Evolutionary conservation across 352 stramenopile species (phyloP).

Genomic region (Plasmopara halstedii): DNA sequence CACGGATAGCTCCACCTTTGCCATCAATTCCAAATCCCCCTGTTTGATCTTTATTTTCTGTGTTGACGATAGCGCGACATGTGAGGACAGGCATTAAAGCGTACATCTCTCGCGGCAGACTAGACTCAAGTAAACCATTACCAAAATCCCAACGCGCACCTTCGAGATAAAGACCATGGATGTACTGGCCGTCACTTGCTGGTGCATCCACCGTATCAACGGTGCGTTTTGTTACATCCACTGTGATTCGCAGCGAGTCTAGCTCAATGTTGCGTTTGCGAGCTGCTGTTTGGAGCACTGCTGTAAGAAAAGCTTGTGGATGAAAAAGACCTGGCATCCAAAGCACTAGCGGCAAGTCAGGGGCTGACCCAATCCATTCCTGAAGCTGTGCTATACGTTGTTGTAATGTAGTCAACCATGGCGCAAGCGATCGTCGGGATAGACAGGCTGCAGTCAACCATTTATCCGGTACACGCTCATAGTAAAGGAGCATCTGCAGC

Average conservation of each 20-base stretch:
- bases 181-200: slow-evolving; percentile 86
- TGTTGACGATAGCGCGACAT: slow-evolving; percentile 57
- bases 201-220: slow-evolving; percentile 73
- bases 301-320: slow-evolving; percentile 80
- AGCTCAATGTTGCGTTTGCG: slow-evolving; percentile 76
- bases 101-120: slow-evolving; percentile 87
- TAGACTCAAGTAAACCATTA: slow-evolving; percentile 72
- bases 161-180: slow-evolving; percentile 86
- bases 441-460: slow-evolving; percentile 79
- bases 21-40: slow-evolving; percentile 6
- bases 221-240: slow-evolving; percentile 85
- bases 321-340: slow-evolving; percentile 83
- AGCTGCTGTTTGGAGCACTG: slow-evolving; percentile 66
- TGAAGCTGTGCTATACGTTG: slow-evolving; percentile 79
- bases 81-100: slow-evolving; percentile 89
- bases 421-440: slow-evolving; percentile 62
- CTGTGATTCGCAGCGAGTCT: slow-evolving; percentile 66
- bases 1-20: slow-evolving; percentile 15
- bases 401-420: slow-evolving; percentile 84
- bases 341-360: slow-evolving; percentile 74
- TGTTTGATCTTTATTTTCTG: slow-evolving; percentile 29
- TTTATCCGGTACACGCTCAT: slow-evolving; percentile 54
- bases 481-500: slow-evolving; percentile 72
- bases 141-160: slow-evolving; percentile 84
- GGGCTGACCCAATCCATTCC: slow-evolving; percentile 74